phyloP scores from a whole-genome alignment of 2,329 filamentous ascomycete genomes.

The Penicillium thymicola region DNA sequence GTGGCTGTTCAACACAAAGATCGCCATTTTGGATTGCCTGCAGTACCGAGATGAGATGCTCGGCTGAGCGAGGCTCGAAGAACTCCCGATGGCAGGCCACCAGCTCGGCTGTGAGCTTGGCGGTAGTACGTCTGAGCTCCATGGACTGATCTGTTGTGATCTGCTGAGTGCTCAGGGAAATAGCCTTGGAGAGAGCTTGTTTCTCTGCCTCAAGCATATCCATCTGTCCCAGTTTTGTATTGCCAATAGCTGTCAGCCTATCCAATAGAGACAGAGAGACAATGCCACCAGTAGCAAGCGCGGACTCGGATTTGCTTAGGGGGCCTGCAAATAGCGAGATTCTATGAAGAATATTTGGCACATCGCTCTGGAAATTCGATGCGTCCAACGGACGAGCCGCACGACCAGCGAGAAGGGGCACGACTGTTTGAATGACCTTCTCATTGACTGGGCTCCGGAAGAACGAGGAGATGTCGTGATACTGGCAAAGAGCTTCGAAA shows the following conservation, averaged over 20 bases:
- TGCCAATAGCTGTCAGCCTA: slow-evolving; percentile 52
- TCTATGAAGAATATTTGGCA: slow-evolving; percentile 37
- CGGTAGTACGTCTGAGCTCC: slow-evolving; percentile 51
- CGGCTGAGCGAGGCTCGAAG: slow-evolving; percentile 29
- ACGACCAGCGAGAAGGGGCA: slow-evolving; percentile 40
- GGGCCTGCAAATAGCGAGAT: slow-evolving; percentile 38
- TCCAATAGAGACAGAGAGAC: slow-evolving; percentile 54
- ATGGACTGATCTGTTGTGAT: slow-evolving; percentile 51
- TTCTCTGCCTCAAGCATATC: slow-evolving; percentile 64
- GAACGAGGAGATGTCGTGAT: slow-evolving; percentile 37
- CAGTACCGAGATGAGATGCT: slow-evolving; percentile 23
- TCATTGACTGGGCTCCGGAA: slow-evolving; percentile 11
- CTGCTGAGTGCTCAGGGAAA: slow-evolving; percentile 51
- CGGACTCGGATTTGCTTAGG: slow-evolving; percentile 26
- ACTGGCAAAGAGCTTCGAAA: slow-evolving; percentile 49
- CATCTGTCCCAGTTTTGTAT: slow-evolving; percentile 59
- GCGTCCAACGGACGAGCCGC: slow-evolving; percentile 33
- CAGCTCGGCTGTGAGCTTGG: slow-evolving; percentile 32
- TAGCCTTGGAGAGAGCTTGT: slow-evolving; percentile 56
- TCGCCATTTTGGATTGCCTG: slow-evolving; percentile 25
- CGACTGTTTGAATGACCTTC: slow-evolving; percentile 25
- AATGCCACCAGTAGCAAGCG: slow-evolving; percentile 48
- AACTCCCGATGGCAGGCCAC: slow-evolving; percentile 36
- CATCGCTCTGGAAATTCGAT: slow-evolving; percentile 31
- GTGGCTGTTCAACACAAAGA: slow-evolving; percentile 9